Base-by-base conservation (phyloP, 192 early-diverging fungal species). In the Podila clonocystis region DNA sequence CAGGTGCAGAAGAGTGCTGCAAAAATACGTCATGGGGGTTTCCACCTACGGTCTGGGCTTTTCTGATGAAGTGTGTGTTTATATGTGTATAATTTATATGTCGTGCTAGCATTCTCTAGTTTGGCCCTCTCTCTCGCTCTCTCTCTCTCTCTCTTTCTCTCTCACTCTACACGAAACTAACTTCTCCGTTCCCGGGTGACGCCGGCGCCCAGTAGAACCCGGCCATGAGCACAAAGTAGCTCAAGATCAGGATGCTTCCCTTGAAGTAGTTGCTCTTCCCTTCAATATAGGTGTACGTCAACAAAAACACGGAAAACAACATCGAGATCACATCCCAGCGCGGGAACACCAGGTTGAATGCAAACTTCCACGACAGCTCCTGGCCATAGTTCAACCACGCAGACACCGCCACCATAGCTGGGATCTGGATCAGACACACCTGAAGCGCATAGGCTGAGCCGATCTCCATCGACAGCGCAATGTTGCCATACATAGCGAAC, bases 241-340 rank as follows among this genome's bases (percentile, higher is more conserved):
- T 92, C 34, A 98, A 76, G 41, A 96, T 88, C 67, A 99, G 84
- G 60, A 99, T 95, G 6, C 82, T 84, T 20, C 97, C 97, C 85
- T 99, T 98, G 82, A 99, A 99, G 85, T 99, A 98, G 85, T 99
- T 98, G 58, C 91, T 86, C 83, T 94, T 97, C 73, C 97, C 97
- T 83, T 99, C 97, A 66, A 94, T 93, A 83, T 97, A 97, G 20
- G 97, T 93, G 72, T 97, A 97, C 13, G 95, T 96, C 59, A 96
- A 86, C 69, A 94, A 78, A 75, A 93, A 92, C 49, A 93, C 91
- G 48, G 84, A 85, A 24, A 85, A 85, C 59, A 85, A 58, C 65
- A 85, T 82, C 22, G 75, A 57, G 65, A 85, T 75, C 41, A 82
- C 84, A 58, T 85, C 84, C 84, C 84, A 85, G 6, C 80, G 70